These are phyloP conservation scores for Fusarium succisae DNA, from an alignment of 2,329 filamentous ascomycete genomes.

Conservation along the genomic window DNA sequence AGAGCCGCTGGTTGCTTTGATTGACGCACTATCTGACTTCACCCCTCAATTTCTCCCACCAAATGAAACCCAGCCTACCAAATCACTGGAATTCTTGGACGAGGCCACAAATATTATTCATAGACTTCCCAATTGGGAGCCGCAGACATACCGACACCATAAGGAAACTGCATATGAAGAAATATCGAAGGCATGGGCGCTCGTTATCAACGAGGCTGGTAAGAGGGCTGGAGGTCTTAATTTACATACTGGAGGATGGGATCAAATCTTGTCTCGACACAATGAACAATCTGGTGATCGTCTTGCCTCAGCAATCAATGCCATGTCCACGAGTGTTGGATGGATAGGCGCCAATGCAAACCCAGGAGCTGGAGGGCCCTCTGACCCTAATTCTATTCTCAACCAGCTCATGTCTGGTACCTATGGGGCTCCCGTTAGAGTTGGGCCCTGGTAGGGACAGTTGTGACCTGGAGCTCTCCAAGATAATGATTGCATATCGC, in stretches of 20 bases:
- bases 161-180: constrained; percentile 97
- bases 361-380: constrained; percentile 30
- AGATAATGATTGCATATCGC: constrained; percentile 40
- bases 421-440: constrained; percentile 68
- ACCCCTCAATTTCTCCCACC: constrained; percentile 96
- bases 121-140: constrained; percentile 89
- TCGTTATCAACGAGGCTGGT: constrained; percentile 89
- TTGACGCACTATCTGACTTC: constrained; percentile 92
- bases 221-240: constrained; percentile 93
- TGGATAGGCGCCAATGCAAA: constrained; percentile 71
- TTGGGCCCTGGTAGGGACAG: constrained; percentile 66
- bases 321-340: constrained; percentile 77
- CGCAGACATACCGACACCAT: constrained; percentile 86
- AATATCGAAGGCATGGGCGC: constrained; percentile 90
- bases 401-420: constrained; percentile 70
- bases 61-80: constrained; percentile 82
- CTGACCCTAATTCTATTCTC: constrained; percentile 66
- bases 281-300: constrained; percentile 87
- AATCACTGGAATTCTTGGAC: constrained; percentile 88
- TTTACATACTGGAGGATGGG: constrained; percentile 90
- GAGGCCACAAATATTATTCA: constrained; percentile 91
- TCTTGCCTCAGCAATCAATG: constrained; percentile 80
- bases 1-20: constrained; percentile 79
- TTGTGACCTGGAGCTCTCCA: neutral
- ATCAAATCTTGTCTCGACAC: constrained; percentile 85